Conservation (phyloP, 139 green algal species). For the Pycnococcus provasolii region DNA sequence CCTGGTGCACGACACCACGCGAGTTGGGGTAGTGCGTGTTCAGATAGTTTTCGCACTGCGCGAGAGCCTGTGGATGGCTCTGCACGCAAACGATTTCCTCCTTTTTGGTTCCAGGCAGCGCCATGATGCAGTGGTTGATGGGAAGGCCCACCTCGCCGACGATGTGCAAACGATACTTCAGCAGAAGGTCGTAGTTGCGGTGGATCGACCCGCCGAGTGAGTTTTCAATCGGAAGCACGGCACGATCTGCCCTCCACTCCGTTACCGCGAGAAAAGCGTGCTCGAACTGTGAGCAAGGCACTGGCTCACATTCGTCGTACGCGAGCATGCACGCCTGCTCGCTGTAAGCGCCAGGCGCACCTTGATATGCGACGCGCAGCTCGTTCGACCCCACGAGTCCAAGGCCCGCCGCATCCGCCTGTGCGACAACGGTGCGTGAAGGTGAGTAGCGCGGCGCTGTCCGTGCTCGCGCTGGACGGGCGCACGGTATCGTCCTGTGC, state of each 20-base stretch:
- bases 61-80: conserved; percentile 73
- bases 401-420: too few relatives aligned
- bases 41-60: conserved; percentile 35
- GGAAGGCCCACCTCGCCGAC: conserved; percentile 63
- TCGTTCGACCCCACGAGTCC: neutral
- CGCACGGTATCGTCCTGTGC: too few relatives aligned
- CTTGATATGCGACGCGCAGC: conserved; percentile 63
- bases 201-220: conserved; percentile 63
- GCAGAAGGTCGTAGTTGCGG: conserved; percentile 79
- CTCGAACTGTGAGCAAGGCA: conserved; percentile 93
- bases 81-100: conserved; percentile 68
- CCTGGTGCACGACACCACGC: conserved; percentile 52
- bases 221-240: conserved; percentile 73
- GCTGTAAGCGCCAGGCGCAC: conserved; percentile 86
- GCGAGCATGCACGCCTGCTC: conserved; percentile 73
- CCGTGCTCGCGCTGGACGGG: too few relatives aligned
- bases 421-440: too few relatives aligned
- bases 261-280: conserved; percentile 58
- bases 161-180: conserved; percentile 44
- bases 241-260: conserved; percentile 56
- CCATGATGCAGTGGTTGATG: conserved; percentile 92
- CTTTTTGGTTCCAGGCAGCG: conserved; percentile 64
- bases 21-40: conserved; percentile 16
- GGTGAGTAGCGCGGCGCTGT: too few relatives aligned
- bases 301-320: conserved; percentile 57